Conservation (phyloP, 129 eudicot species). For the Arctium minus region DNA sequence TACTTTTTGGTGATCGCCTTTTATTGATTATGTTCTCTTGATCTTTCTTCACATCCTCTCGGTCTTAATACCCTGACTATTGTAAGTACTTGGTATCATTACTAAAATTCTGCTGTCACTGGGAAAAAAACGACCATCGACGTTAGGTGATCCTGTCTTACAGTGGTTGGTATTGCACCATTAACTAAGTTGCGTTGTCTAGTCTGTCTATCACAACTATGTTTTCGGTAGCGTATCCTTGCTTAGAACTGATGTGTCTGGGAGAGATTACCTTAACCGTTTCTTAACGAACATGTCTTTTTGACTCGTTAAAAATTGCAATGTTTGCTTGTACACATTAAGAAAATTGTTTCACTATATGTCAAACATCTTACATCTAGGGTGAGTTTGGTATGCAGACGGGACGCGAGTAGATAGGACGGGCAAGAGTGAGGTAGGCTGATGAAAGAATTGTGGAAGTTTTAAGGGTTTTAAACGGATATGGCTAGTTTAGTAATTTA, state of each 20-base stretch:
- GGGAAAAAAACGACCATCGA: background rate
- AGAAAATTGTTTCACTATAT: background rate
- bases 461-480: background rate
- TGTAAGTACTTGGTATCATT: background rate
- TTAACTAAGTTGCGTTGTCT: no score
- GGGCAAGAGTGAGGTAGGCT: background rate
- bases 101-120: background rate
- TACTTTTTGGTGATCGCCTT: background rate
- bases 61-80: background rate
- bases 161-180: no score
- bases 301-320: background rate
- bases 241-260: background rate
- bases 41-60: background rate
- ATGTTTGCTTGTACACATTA: background rate
- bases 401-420: background rate
- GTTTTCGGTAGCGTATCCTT: no score
- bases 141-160: no score
- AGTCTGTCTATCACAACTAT: no score
- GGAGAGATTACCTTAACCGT: background rate
- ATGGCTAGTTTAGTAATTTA: background rate
- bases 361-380: background rate
- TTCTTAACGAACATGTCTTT: background rate
- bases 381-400: background rate
- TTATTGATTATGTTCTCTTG: background rate
- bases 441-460: background rate